phyloP scores from a whole-genome alignment of 2,329 filamentous ascomycete genomes.

The Ophiostoma populinum region DNA sequence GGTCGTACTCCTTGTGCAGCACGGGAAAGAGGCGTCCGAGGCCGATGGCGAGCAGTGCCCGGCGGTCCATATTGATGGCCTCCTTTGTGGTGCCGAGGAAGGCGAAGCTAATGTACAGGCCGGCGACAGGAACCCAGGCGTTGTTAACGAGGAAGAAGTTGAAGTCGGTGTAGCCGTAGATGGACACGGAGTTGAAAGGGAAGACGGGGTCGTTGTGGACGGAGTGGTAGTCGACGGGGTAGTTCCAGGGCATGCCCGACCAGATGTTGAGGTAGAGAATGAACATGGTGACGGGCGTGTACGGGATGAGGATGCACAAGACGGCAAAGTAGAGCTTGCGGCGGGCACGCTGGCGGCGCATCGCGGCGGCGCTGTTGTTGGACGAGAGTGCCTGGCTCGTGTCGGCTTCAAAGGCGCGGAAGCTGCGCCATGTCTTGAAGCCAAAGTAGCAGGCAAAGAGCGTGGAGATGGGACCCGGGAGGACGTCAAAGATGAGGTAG shows the following conservation, averaged over 20 bases:
- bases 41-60: slow-evolving; percentile 21
- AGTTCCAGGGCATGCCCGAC: slow-evolving; percentile 14
- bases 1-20: slow-evolving; percentile 19
- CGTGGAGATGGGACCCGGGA: slow-evolving; percentile 27
- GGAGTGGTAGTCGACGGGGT: slow-evolving; percentile 23
- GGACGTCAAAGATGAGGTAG: slow-evolving; percentile 28
- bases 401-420: slow-evolving; percentile 25
- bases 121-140: slow-evolving; percentile 30
- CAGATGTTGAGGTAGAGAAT: slow-evolving; percentile 25
- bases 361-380: slow-evolving; percentile 21
- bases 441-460: slow-evolving; percentile 25
- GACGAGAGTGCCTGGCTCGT: slow-evolving; percentile 22
- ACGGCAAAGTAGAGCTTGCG: slow-evolving; percentile 39
- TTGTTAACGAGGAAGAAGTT: slow-evolving; percentile 25
- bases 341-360: slow-evolving; percentile 29
- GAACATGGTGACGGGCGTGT: slow-evolving; percentile 29
- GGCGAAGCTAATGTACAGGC: slow-evolving; percentile 28
- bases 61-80: slow-evolving; percentile 31
- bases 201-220: slow-evolving; percentile 23
- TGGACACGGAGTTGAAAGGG: slow-evolving; percentile 30
- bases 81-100: slow-evolving; percentile 41
- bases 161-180: slow-evolving; percentile 24
- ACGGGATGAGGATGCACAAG: slow-evolving; percentile 31
- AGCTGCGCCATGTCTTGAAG: slow-evolving; percentile 28
- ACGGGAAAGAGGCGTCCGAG: slow-evolving; percentile 26